Evolutionary conservation across 371 early-diverging fungal species (phyloP).

Genomic region (Rhizopus sp.): DNA sequence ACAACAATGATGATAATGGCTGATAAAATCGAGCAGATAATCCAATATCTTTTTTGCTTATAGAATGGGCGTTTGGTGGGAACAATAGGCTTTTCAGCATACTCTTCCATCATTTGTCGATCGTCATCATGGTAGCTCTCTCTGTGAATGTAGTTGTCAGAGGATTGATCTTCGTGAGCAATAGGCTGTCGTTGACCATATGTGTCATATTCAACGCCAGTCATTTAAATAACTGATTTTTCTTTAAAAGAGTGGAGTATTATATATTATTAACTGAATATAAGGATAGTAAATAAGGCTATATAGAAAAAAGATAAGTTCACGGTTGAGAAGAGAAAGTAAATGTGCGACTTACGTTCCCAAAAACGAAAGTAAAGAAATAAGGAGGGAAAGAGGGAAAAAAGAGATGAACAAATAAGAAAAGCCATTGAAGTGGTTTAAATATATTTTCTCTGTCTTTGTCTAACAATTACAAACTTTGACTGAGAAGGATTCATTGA

Average conservation of each 20-base stretch:
- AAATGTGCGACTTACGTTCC: too few species aligned
- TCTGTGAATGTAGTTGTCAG: neutral
- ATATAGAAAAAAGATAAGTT: neutral
- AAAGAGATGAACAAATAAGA: neutral
- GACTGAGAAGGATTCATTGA: neutral
- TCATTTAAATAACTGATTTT: neutral
- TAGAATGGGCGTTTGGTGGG: slow-evolving; percentile 50
- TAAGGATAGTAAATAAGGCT: neutral
- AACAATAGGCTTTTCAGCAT: slow-evolving; percentile 44
- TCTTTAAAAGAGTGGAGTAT: neutral
- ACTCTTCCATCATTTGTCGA: slow-evolving; percentile 39
- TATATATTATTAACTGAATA: too few species aligned
- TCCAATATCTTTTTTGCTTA: slow-evolving; percentile 60
- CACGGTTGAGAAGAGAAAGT: neutral
- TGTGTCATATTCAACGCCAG: neutral
- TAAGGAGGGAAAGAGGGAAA: neutral
- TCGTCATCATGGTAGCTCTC: slow-evolving; percentile 15
- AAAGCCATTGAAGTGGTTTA: too few species aligned
- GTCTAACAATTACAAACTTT: too few species aligned
- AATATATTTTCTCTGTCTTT: too few species aligned
- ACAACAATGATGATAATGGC: slow-evolving; percentile 54
- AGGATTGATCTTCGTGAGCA: neutral
- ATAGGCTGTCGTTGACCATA: neutral
- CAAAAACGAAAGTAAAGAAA: neutral
- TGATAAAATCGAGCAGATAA: slow-evolving; percentile 50